A percentile compares a stretch with the other conserved stretches of the same genome.
These are phyloP conservation scores for Collybiopsis confluens DNA, from an alignment of 768 basidiomycete species.

Conservation along the genomic window DNA sequence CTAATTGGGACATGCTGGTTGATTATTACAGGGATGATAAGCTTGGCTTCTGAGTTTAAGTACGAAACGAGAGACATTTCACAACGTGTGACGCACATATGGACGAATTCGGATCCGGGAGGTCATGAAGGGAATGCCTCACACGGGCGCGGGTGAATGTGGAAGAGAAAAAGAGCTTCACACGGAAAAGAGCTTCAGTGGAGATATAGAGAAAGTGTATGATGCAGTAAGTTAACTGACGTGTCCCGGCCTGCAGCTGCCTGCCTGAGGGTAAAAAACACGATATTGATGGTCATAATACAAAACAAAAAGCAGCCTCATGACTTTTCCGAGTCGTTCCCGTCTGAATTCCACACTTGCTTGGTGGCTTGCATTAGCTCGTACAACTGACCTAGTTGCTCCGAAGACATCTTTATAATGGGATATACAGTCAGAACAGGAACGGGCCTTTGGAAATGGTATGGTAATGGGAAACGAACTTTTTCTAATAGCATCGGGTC, in stretches of 20 bases:
- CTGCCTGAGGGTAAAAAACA: neutral
- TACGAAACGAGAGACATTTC: neutral
- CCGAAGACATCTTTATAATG: conserved; percentile 67
- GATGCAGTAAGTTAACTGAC: neutral
- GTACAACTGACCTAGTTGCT: conserved; percentile 91
- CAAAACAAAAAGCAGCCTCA: neutral
- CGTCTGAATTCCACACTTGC: conserved; percentile 71
- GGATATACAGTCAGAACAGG: neutral
- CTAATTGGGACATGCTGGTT: conserved; percentile 28
- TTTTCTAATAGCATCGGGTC: conserved; percentile 74
- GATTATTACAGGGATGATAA: no score
- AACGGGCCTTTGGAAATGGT: neutral
- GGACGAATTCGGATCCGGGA: neutral
- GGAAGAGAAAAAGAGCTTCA: neutral
- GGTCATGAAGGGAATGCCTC: neutral
- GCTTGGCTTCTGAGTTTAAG: neutral
- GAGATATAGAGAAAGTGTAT: no score
- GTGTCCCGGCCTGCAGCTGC: neutral
- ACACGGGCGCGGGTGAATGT: neutral
- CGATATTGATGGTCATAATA: neutral
- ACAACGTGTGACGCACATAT: conserved; percentile 3
- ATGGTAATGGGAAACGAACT: conserved; percentile 33
- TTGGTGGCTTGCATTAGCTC: conserved; percentile 92
- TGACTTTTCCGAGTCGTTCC: neutral
- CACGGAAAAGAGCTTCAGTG: neutral